Conservation (phyloP, 768 basidiomycete genomes). For the Mycena indigotica region DNA sequence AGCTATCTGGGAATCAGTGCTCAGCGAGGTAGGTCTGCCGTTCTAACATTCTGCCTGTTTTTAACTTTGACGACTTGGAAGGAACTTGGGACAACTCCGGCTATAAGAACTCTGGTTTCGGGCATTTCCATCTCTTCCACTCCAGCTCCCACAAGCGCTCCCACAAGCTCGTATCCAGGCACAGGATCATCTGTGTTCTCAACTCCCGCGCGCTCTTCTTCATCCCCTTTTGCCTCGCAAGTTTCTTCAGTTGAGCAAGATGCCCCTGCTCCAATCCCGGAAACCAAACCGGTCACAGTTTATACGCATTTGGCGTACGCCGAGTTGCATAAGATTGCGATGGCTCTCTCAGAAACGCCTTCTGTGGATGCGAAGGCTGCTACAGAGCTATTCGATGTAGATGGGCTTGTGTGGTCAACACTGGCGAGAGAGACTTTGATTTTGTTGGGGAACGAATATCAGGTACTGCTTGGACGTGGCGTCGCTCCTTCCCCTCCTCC, state of each 20-base stretch:
- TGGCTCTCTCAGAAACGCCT: constrained; percentile 36
- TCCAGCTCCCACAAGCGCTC: constrained; percentile 11
- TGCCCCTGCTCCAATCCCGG: constrained; percentile 55
- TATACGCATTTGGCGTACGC: constrained; percentile 69
- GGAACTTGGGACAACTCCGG: constrained; percentile 39
- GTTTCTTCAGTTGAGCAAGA: constrained; percentile 37
- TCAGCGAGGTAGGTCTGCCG: constrained; percentile 51
- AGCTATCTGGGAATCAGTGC: constrained; percentile 57
- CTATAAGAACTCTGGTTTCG: constrained; percentile 51
- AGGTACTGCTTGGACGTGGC: constrained; percentile 63
- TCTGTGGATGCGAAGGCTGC: constrained; percentile 32
- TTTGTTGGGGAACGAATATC: constrained; percentile 69
- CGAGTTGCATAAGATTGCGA: constrained; percentile 58
- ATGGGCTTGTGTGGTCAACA: constrained; percentile 57
- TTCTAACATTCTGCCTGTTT: neutral
- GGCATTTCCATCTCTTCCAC: constrained; percentile 59
- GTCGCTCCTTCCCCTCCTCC: constrained; percentile 32
- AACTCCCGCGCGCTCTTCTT: constrained; percentile 1
- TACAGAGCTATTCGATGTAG: constrained; percentile 15
- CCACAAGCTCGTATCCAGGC: constrained; percentile 18
- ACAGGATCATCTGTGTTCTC: constrained; percentile 4
- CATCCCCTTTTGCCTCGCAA: constrained; percentile 1
- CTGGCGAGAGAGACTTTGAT: constrained; percentile 62
- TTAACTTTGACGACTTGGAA: constrained; percentile 29
- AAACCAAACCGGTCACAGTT: constrained; percentile 50